Base-by-base conservation (phyloP, 202 grass and related monocot genomes). In the Musa balbisiana region DNA sequence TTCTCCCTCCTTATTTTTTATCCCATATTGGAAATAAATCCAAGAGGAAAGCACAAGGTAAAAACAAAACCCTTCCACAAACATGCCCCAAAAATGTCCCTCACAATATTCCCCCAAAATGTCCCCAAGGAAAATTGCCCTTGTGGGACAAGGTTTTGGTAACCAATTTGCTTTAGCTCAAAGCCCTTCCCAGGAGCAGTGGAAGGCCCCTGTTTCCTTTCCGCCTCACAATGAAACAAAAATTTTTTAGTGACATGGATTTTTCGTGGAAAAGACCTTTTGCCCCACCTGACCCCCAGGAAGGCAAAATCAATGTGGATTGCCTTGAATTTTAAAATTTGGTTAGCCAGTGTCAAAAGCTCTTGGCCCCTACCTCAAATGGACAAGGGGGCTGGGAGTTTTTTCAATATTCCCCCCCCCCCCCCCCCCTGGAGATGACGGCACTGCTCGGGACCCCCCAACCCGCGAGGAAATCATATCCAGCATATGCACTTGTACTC, bases 271-370 rank as follows among this genome's bases (percentile, higher is more conserved):
- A 79, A 90, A 91, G 80, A 91, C 85, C 84, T 76, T 91, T 79
- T n/a, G n/a, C 80, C 74, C 0, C 86, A 91, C 82, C 55, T 87
- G 85, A 85, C n/a, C n/a, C n/a, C 82, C 20, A 85, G 86, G 81
- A 94, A n/a, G n/a, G 81, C 62, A 94, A 94, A 83, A 92, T 75
- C n/a, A n/a, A n/a, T n/a, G n/a, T n/a, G n/a, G n/a, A n/a, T n/a
- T n/a, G n/a, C n/a, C n/a, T n/a, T n/a, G n/a, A n/a, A n/a, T n/a
- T n/a, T n/a, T n/a, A n/a, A n/a, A n/a, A n/a, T n/a, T n/a, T n/a
- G n/a, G 73, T 96, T 49, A 96, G 92, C 82, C 92, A 96, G 26
- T 89, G 92, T 74, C n/a, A n/a, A n/a, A n/a, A 96, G 92, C 80
- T 96, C 92, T 1, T n/a, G n/a, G n/a, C n/a, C 84, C 66, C 12